These are phyloP conservation scores for Babesia divergens DNA, from an alignment of 169 alveolate species.

Conservation along the genomic window DNA sequence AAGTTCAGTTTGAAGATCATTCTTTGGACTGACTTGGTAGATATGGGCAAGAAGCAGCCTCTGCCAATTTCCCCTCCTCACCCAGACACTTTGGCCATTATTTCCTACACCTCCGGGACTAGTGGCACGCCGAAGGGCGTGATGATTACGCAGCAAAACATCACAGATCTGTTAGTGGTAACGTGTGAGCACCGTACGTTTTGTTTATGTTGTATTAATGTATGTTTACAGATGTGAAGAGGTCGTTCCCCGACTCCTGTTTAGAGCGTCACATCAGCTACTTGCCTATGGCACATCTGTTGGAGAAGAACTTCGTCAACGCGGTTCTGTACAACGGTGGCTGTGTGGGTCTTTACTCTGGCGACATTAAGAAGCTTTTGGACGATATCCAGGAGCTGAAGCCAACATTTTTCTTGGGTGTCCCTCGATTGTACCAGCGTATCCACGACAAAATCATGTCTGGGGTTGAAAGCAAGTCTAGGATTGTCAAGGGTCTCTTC, in stretches of 20 bases:
- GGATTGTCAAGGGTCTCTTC: conserved; percentile 71
- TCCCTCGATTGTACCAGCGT: conserved; percentile 92
- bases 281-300: conserved; percentile 94
- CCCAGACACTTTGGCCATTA: conserved; percentile 80
- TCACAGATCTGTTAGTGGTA: conserved; percentile 47
- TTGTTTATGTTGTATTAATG: neutral
- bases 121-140: conserved; percentile 98
- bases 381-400: conserved; percentile 88
- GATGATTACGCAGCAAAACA: conserved; percentile 84
- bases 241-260: conserved; percentile 8
- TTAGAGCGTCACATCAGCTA: conserved; percentile 69
- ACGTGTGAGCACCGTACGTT: conserved; percentile 26
- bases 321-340: conserved; percentile 74
- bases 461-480: conserved; percentile 72
- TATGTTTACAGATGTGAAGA: neutral
- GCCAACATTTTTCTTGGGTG: conserved; percentile 93
- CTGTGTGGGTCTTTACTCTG: conserved; percentile 86
- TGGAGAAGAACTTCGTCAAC: conserved; percentile 85
- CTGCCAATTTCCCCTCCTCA: conserved; percentile 68
- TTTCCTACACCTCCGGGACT: conserved; percentile 97
- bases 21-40: conserved; percentile 62
- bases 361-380: conserved; percentile 83
- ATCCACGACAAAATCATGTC: conserved; percentile 84
- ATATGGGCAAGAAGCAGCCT: conserved; percentile 53
- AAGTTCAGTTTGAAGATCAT: conserved; percentile 27